These are phyloP conservation scores for Solanum medicagineum DNA, from an alignment of 257 asterid genomes.

Conservation along the genomic window DNA sequence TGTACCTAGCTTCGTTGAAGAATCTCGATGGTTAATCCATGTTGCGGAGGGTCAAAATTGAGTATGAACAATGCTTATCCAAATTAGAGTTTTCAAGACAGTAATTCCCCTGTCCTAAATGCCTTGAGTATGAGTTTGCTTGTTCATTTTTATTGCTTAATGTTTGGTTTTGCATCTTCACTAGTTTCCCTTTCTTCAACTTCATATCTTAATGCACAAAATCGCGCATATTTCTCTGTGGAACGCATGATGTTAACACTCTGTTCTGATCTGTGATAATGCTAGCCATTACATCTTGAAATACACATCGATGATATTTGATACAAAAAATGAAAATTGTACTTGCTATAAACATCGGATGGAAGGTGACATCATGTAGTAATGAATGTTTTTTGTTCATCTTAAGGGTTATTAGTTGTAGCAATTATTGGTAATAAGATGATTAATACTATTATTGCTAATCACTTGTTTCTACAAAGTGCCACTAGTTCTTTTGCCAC, in stretches of 20 bases:
- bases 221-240: not conserved
- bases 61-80: no score
- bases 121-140: not conserved
- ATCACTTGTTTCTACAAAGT: not conserved
- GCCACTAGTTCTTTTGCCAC: slow-evolving; percentile 16
- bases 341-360: no score
- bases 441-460: not conserved
- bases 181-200: not conserved
- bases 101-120: not conserved
- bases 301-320: no score
- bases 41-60: no score
- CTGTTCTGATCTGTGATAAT: not conserved
- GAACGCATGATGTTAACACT: not conserved
- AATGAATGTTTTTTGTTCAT: not conserved
- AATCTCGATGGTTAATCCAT: no score
- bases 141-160: not conserved
- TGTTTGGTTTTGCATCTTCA: not conserved
- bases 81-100: no score
- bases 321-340: no score
- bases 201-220: not conserved
- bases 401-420: not conserved
- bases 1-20: no score
- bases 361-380: no score
- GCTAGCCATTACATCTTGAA: not conserved
- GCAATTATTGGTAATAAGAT: not conserved